A percentile compares a stretch with the other conserved stretches of the same genome.
phyloP scores from a whole-genome alignment of 2,329 filamentous ascomycete species.

The Colletotrichum melonis region DNA sequence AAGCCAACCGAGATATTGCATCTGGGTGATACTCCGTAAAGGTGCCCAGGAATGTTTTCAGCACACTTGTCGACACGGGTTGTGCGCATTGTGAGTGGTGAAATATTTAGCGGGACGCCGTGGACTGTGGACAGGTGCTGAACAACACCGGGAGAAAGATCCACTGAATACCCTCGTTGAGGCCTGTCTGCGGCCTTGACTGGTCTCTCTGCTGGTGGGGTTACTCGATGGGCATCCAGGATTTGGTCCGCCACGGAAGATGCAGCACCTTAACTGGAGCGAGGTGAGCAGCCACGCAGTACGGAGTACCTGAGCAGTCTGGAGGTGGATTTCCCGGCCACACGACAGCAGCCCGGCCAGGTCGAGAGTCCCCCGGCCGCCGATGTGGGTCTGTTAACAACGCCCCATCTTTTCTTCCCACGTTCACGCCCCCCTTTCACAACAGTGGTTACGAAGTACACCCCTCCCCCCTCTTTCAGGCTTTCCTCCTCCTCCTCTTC shows the following conservation, averaged over 20 bases:
- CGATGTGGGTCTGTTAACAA: neutral
- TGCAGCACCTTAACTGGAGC: neutral
- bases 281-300: neutral
- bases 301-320: neutral
- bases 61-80: constrained; percentile 16
- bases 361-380: constrained; percentile 9
- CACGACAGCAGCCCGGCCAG: constrained; percentile 19
- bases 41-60: constrained; percentile 14
- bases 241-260: neutral
- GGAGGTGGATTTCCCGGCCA: constrained; percentile 17
- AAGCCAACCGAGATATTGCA: constrained; percentile 8
- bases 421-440: neutral
- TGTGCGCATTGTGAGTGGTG: constrained; percentile 25
- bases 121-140: constrained; percentile 8
- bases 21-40: neutral
- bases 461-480: neutral
- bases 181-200: constrained; percentile 21
- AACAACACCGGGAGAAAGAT: constrained; percentile 8
- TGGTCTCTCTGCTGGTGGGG: constrained; percentile 2
- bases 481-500: neutral
- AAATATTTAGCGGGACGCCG: constrained; percentile 19
- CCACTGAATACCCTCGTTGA: constrained; percentile 29
- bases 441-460: neutral
- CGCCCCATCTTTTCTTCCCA: neutral
- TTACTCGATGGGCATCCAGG: neutral